Base-by-base conservation (phyloP, 1,139 yeast species). In the Petasospora fabianii region DNA sequence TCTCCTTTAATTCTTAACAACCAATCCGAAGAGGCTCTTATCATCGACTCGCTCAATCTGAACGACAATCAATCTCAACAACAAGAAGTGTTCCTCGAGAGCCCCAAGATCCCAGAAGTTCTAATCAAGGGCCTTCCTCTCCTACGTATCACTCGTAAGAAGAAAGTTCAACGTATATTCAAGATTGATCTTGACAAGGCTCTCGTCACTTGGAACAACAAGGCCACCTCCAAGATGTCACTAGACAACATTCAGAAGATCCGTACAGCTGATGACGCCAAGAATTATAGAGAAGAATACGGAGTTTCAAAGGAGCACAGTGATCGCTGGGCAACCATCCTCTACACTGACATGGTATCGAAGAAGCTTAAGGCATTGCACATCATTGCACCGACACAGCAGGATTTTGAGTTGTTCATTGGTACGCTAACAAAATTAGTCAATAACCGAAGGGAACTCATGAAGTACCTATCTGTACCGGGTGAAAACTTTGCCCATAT, bases 271-370 rank as follows among this genome's bases (percentile, higher is more conserved):
- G 72, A 69, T 12, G 84, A 83, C 50, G 97, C 96, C 1, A 70
- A 75, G 20, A 84, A 84, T 47, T 90, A 87, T 55, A 67, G 96
- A 43, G 96, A 90, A 54, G 95, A 86, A 58, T 73, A 85, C 47
- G 81, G 82, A 34, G 73, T 88, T 1, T 75, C 90, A 1, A 66
- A 76, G 34, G 88, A 83, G 35, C 74, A 73, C 38, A 78, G 79
- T 35, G 65, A 69, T 12, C 66, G 76, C 15, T 92, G 98, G 98
- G 71, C 86, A 1, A 81, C 96, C 0, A 74, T 92, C 24, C 76
- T 86, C 12, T 90, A 86, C 55, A 65, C 59, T 18, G 63, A 66
- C 14, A 56, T 58, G 6, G 55, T 63, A 9, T 73, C 67, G 31
- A 71, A 74, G 49, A 74, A 75, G 43, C 64, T 76, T 39, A 81